phyloP scores from a whole-genome alignment of 768 basidiomycete genomes.

The Trametes villosa region DNA sequence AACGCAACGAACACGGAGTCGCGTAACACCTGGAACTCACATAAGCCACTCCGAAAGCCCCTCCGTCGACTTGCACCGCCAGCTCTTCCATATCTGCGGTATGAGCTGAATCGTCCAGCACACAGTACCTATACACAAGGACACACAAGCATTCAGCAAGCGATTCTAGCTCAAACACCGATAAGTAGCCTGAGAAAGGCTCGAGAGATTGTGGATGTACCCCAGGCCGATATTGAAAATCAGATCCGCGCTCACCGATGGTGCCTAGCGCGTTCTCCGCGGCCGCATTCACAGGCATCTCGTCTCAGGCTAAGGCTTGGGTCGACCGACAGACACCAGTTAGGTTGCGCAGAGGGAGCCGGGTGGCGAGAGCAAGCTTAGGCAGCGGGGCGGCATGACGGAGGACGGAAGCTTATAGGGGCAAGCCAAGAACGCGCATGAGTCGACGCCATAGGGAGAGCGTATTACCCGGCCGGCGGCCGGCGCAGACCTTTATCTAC shows the following conservation, averaged over 20 bases:
- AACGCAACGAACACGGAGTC: neutral
- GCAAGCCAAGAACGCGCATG: no score
- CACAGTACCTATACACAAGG: slow-evolving; percentile 51
- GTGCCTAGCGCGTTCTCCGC: slow-evolving; percentile 34
- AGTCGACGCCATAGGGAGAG: no score
- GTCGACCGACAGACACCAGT: no score
- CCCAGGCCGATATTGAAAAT: neutral
- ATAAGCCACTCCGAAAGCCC: slow-evolving; percentile 73
- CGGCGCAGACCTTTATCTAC: no score
- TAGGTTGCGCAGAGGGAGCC: no score
- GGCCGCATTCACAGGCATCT: slow-evolving; percentile 28
- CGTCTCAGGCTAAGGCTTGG: no score
- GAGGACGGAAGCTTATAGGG: no score
- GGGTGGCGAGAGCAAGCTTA: no score
- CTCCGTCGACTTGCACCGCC: slow-evolving; percentile 65
- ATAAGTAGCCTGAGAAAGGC: no score
- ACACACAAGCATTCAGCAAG: neutral
- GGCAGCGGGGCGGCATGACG: no score
- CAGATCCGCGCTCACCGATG: slow-evolving; percentile 23
- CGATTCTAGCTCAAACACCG: neutral
- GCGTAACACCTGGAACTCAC: slow-evolving; percentile 37
- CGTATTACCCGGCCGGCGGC: no score
- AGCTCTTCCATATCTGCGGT: slow-evolving; percentile 77
- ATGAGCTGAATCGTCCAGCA: slow-evolving; percentile 69
- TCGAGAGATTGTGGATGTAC: neutral